These are phyloP conservation scores for Plasmopara viticola DNA, from an alignment of 352 stramenopile species.

Conservation along the genomic window DNA sequence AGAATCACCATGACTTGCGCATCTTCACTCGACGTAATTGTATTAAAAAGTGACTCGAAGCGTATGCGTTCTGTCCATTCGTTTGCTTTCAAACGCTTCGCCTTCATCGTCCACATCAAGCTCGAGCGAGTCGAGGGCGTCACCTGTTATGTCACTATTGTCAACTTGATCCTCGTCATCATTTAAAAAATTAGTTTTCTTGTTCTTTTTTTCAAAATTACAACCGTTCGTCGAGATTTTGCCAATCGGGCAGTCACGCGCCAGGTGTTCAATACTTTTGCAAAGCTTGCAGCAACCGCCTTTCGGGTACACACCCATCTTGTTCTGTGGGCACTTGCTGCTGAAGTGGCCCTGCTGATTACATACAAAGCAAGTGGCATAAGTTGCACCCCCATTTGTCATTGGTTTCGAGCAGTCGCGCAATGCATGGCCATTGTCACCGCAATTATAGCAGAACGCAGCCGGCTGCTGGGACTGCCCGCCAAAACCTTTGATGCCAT, in stretches of 20 bases:
- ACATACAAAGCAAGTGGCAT: conserved; percentile 87
- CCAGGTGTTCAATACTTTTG: conserved; percentile 77
- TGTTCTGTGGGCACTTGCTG: conserved; percentile 80
- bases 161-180: conserved; percentile 40
- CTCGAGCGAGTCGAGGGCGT: conserved; percentile 46
- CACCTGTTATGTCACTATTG: conserved; percentile 34
- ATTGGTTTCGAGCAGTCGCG: conserved; percentile 62
- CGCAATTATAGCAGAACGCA: conserved; percentile 85
- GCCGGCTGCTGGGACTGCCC: conserved; percentile 21
- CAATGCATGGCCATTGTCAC: conserved; percentile 56
- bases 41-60: conserved; percentile 28
- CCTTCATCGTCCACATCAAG: conserved; percentile 35
- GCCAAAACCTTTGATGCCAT: conserved; percentile 15
- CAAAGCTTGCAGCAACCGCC: conserved; percentile 87
- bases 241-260: conserved; percentile 68
- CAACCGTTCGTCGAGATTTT: conserved; percentile 63
- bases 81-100: conserved; percentile 7
- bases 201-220: conserved; percentile 55
- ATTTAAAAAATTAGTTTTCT: conserved; percentile 69
- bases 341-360: conserved; percentile 81
- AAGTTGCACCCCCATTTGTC: conserved; percentile 57
- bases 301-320: conserved; percentile 84
- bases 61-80: conserved; percentile 14
- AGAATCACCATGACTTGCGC: conserved; percentile 3
- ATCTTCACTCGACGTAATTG: neutral